Percentiles rank a stretch among this genome's conserved stretches.
phyloP scores from a whole-genome alignment of 169 alveolate species.

The Theileria parva region DNA sequence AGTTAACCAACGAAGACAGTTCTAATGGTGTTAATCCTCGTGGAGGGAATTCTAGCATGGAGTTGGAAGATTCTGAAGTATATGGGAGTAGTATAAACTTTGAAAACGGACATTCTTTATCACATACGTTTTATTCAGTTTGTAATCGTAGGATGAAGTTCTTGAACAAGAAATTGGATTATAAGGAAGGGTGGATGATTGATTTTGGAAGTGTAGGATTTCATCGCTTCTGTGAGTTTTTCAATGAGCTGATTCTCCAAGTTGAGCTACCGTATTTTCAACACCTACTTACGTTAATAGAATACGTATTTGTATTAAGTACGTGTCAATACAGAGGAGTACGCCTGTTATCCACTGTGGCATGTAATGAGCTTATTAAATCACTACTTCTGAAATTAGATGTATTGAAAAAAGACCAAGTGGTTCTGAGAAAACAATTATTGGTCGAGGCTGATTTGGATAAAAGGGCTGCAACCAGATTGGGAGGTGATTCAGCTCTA shows the following conservation, averaged over 20 bases:
- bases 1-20: background rate
- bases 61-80: background rate
- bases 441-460: constrained; percentile 56
- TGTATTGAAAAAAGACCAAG: constrained; percentile 43
- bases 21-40: background rate
- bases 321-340: constrained; percentile 46
- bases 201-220: constrained; percentile 45
- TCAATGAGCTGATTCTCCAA: constrained; percentile 43
- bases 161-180: constrained; percentile 22
- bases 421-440: constrained; percentile 38
- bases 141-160: constrained; percentile 35
- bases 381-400: constrained; percentile 47
- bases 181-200: constrained; percentile 61
- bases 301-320: constrained; percentile 58
- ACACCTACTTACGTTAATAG: constrained; percentile 33
- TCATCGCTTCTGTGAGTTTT: constrained; percentile 57
- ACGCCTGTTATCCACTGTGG: constrained; percentile 34
- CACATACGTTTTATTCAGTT: constrained; percentile 21
- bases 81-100: constrained; percentile 9
- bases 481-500: constrained; percentile 11
- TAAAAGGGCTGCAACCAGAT: constrained; percentile 41
- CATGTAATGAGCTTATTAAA: constrained; percentile 43
- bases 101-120: constrained; percentile 5
- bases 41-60: background rate
- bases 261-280: constrained; percentile 24